Percentiles rank a stretch among this genome's conserved stretches.
Conservation (phyloP, 2,329 filamentous ascomycete species). For the Hypomyces rosellus region DNA sequence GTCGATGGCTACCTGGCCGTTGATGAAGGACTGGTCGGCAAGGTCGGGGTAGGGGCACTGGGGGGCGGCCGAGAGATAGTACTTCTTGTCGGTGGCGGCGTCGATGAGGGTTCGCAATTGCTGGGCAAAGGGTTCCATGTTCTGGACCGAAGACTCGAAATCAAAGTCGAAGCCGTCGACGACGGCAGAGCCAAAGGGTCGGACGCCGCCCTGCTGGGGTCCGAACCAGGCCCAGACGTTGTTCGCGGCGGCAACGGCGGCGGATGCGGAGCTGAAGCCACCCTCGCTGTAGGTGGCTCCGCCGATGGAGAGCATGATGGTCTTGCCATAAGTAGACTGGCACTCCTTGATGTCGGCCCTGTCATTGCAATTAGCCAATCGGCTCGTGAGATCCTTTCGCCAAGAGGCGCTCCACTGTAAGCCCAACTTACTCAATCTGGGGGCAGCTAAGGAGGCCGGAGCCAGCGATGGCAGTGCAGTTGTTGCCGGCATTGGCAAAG, state of each 20-base stretch:
- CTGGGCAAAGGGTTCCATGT: conserved; percentile 56
- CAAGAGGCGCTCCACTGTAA: too few species aligned
- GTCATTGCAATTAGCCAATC: neutral
- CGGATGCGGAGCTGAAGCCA: conserved; percentile 49
- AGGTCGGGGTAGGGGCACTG: conserved; percentile 62
- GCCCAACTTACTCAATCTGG: conserved; percentile 52
- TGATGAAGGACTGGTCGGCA: conserved; percentile 50
- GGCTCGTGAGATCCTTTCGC: too few species aligned
- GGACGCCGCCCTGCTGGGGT: conserved; percentile 40
- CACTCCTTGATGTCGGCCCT: conserved; percentile 51
- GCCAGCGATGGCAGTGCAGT: conserved; percentile 50
- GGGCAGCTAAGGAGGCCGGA: conserved; percentile 50
- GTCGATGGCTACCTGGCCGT: conserved; percentile 47
- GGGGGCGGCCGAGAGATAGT: conserved; percentile 58
- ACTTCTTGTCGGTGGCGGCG: conserved; percentile 46
- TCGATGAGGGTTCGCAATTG: conserved; percentile 52
- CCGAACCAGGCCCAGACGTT: conserved; percentile 67
- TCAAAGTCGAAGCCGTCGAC: conserved; percentile 76
- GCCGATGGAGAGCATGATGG: conserved; percentile 65
- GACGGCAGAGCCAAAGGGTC: conserved; percentile 60
- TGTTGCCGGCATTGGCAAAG: conserved; percentile 57
- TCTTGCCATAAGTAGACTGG: conserved; percentile 55
- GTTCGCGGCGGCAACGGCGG: conserved; percentile 51
- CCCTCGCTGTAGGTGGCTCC: conserved; percentile 65
- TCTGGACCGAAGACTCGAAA: conserved; percentile 54